Conservation (phyloP, 2,329 filamentous ascomycete species). For the Sarocladiaceae sp. region DNA sequence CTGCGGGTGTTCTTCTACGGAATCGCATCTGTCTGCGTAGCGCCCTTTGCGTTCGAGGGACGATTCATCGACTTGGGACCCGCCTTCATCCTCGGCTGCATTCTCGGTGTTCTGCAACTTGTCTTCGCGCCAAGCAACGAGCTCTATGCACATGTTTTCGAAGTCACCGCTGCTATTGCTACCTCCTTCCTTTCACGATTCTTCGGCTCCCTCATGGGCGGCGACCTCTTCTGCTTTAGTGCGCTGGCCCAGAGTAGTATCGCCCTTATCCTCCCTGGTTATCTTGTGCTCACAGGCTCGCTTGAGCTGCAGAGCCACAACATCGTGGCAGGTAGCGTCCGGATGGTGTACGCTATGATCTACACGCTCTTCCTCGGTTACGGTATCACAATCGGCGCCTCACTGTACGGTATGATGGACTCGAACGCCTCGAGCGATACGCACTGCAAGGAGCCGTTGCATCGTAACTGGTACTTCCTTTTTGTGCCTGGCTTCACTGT, state of each 20-base stretch:
- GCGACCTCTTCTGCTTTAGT: conserved; percentile 62
- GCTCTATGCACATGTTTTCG: conserved; percentile 53
- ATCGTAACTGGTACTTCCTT: conserved; percentile 50
- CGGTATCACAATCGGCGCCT: conserved; percentile 63
- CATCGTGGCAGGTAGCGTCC: conserved; percentile 64
- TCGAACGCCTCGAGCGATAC: conserved; percentile 40
- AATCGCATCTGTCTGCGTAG: conserved; percentile 67
- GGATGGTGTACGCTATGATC: conserved; percentile 70
- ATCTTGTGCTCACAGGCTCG: conserved; percentile 37
- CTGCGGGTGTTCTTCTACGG: conserved; percentile 63
- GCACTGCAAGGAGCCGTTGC: conserved; percentile 38
- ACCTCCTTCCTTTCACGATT: conserved; percentile 65
- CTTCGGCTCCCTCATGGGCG: conserved; percentile 57
- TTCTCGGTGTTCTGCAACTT: conserved; percentile 69
- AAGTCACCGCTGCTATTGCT: conserved; percentile 51
- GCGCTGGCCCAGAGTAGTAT: conserved; percentile 68
- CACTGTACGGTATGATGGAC: conserved; percentile 60
- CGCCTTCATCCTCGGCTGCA: conserved; percentile 66
- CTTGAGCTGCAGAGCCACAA: conserved; percentile 66
- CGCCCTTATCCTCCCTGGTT: conserved; percentile 65
- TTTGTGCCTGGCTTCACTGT: conserved; percentile 71
- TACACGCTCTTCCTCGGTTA: conserved; percentile 70
- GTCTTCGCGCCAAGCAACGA: conserved; percentile 68
- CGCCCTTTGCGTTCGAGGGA: conserved; percentile 73
- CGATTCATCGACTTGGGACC: conserved; percentile 73